phyloP scores from a whole-genome alignment of 179 eudicot species.

The Beta lomatogona region DNA sequence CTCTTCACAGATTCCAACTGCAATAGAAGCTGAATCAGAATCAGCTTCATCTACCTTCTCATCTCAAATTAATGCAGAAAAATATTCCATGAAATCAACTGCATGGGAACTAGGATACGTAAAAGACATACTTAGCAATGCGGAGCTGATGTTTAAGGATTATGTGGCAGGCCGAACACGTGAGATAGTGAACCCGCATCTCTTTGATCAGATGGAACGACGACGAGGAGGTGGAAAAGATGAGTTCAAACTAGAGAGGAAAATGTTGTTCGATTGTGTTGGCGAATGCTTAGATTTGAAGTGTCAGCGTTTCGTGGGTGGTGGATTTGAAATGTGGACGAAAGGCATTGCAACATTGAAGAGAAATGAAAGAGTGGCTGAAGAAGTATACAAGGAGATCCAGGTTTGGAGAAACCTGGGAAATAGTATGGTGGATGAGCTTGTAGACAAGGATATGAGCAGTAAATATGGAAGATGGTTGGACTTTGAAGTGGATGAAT shows the following conservation, averaged over 20 bases:
- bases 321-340: constrained; percentile 55
- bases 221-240: constrained; percentile 26
- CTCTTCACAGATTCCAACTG: constrained; percentile 28
- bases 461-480: constrained; percentile 69
- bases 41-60: constrained; percentile 42
- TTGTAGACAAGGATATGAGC: constrained; percentile 92
- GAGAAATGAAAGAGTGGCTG: constrained; percentile 62
- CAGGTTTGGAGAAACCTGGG: constrained; percentile 64
- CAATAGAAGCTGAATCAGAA: constrained; percentile 38
- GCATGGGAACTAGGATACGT: constrained; percentile 49
- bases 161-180: constrained; percentile 50
- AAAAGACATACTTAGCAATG: constrained; percentile 42
- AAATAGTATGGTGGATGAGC: constrained; percentile 79
- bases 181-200: constrained; percentile 48
- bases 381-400: constrained; percentile 74
- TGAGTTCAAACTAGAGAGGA: constrained; percentile 39
- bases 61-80: constrained; percentile 1
- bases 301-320: constrained; percentile 50
- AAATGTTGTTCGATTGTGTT: constrained; percentile 75
- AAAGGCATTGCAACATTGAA: constrained; percentile 58
- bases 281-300: constrained; percentile 68
- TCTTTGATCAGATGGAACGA: constrained; percentile 51
- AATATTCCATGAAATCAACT: constrained; percentile 21
- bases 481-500: constrained; percentile 71
- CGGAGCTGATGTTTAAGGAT: constrained; percentile 50